These are phyloP conservation scores for Colletotrichum nymphaeae DNA, from an alignment of 2,329 filamentous ascomycete genomes.

Conservation along the genomic window DNA sequence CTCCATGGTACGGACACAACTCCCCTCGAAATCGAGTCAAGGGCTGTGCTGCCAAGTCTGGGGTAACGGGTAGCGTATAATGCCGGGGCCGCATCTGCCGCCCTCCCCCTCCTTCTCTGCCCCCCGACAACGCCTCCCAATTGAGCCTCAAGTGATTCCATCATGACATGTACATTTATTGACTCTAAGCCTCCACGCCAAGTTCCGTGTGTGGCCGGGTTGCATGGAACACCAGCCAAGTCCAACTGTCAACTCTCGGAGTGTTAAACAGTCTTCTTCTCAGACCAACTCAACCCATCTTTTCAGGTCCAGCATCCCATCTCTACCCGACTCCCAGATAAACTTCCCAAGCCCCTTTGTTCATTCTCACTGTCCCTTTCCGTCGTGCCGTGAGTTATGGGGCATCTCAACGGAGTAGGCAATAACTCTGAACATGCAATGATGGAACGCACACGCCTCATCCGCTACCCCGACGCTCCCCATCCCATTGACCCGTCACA, in stretches of 20 bases:
- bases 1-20: not conserved
- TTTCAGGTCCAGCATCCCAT: not conserved
- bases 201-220: not conserved
- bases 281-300: not conserved
- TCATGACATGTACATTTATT: not conserved
- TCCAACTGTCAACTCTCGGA: not conserved
- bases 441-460: constrained; percentile 15
- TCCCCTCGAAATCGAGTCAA: constrained; percentile 1
- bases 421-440: not conserved
- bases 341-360: not conserved
- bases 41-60: constrained; percentile 3
- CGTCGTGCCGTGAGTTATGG: not conserved
- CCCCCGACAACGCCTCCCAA: not conserved
- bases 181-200: not conserved
- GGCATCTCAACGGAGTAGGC: too few relatives aligned
- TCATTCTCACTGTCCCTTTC: constrained; percentile 5
- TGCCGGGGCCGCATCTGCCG: not conserved
- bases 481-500: constrained; percentile 25
- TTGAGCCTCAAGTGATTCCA: constrained; percentile 19
- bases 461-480: constrained; percentile 30
- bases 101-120: not conserved
- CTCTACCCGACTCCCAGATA: not conserved
- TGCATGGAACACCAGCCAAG: too few relatives aligned
- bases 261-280: not conserved
- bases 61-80: constrained; percentile 3